Conservation (phyloP, 257 asterid genomes). For the Mitragyna speciosa region DNA sequence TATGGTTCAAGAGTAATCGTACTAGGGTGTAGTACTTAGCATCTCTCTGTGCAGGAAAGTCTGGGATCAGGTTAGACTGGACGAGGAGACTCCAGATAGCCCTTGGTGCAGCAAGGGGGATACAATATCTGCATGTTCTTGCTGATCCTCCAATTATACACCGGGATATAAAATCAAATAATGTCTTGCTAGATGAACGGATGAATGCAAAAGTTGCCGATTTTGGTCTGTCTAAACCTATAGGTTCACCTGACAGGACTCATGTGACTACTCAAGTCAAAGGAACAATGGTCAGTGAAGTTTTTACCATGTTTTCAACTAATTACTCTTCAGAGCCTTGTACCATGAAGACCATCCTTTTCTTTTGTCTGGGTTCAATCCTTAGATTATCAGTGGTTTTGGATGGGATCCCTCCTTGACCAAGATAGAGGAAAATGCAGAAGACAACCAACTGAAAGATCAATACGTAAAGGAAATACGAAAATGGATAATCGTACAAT, state of each 20-base stretch:
- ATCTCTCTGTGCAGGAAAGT: conserved; percentile 46
- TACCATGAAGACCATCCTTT: neutral
- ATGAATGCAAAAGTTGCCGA: conserved; percentile 88
- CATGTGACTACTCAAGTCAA: conserved; percentile 94
- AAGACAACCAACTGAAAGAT: neutral
- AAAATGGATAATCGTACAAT: neutral
- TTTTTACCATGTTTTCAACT: neutral
- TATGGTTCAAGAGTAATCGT: neutral
- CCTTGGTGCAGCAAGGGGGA: conserved; percentile 80
- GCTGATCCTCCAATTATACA: conserved; percentile 94
- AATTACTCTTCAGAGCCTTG: neutral
- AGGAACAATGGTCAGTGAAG: conserved; percentile 84
- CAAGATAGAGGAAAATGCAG: neutral
- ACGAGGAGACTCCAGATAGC: conserved; percentile 71
- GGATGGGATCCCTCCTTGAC: neutral
- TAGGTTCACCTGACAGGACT: conserved; percentile 55
- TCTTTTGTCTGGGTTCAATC: neutral
- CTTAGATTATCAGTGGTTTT: neutral
- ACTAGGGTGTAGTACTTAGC: neutral
- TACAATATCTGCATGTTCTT: conserved; percentile 85
- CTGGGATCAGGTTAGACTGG: conserved; percentile 89
- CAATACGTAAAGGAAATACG: neutral
- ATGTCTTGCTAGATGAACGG: conserved; percentile 70
- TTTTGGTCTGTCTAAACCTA: conserved; percentile 86
- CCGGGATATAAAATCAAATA: conserved; percentile 82